These are phyloP conservation scores for Didymellaceae sp. DNA, from an alignment of 2,329 filamentous ascomycete species.

Conservation along the genomic window DNA sequence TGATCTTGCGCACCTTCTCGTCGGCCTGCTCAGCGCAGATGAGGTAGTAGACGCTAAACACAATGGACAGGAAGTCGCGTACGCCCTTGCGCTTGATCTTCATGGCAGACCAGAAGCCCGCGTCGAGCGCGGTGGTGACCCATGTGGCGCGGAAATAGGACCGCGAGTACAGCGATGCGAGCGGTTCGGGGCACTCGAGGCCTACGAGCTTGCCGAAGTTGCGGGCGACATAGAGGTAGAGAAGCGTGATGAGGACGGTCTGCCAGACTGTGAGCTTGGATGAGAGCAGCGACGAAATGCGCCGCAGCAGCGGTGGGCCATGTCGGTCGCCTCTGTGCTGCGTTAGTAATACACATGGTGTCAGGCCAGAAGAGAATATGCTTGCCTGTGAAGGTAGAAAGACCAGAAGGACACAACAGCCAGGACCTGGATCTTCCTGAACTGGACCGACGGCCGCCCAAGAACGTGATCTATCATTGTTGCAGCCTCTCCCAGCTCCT, in stretches of 20 bases:
- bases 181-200: constrained; percentile 88
- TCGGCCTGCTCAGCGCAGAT: constrained; percentile 92
- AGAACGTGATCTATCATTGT: constrained; percentile 77
- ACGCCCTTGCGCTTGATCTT: constrained; percentile 80
- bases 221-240: constrained; percentile 88
- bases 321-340: constrained; percentile 75
- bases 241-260: constrained; percentile 81
- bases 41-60: constrained; percentile 90
- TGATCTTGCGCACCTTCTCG: constrained; percentile 92
- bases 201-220: constrained; percentile 94
- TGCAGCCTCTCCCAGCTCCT: neutral
- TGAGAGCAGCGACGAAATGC: constrained; percentile 74
- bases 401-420: constrained; percentile 93
- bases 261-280: constrained; percentile 85
- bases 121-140: constrained; percentile 92
- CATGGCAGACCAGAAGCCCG: constrained; percentile 99
- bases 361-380: neutral
- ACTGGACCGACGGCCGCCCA: constrained; percentile 87
- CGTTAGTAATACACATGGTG: constrained; percentile 21
- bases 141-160: constrained; percentile 96
- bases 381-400: constrained; percentile 77
- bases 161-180: constrained; percentile 91
- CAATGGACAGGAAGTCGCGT: constrained; percentile 79
- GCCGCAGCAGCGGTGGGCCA: constrained; percentile 79
- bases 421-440: constrained; percentile 90